Evolutionary conservation across 2,329 filamentous ascomycete genomes (phyloP), one percentile per base, ranked within the genome.

Genomic region (Penicillium palitans): DNA sequence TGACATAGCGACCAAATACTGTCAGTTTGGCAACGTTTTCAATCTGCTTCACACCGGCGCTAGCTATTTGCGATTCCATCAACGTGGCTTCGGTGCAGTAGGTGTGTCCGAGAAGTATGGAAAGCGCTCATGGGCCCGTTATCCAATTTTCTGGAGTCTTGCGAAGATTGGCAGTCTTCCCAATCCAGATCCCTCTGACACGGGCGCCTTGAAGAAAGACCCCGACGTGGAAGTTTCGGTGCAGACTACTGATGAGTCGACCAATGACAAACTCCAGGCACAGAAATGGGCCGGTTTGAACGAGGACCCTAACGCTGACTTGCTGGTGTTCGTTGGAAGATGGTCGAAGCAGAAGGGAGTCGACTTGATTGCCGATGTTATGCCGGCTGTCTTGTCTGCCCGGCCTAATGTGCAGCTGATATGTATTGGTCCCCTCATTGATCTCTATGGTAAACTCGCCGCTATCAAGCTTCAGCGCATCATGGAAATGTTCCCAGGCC

Each of bases 301-400:
- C 4, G 79, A 85, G 53, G 81, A 87, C 65, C 83, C 85, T 1
- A 79, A 85, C 27, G 86, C 87, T 2, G 85, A 89, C 58, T 78
- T 89, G 3, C 83, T 89, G 61, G 86, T 89, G 7, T 89, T 89
- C 63, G 86, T 89, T 41, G 86, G 86, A 58, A 82, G 86, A 58
- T 89, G 86, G 87, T 86, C 83, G 10, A 83, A 86, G 79, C 86
- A 89, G 66, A 89, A 89, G 72, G 86, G 86, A 61, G 80, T 89
- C 52, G 86, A 89, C 69, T 75, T 89, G 53, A 88, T 89, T 64
- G 86, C 86, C 17, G 86, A 89, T 66, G 84, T 88, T 39, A 86
- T 88, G 72, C 85, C 86, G 25, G 80, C 81, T 21, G 79, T 89
- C 37, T 77, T 89, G 6, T 85, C 88, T 65, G 78, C 84, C 58